Conservation (phyloP, 345 rosid genomes). For the Stellera chamaejasme region DNA sequence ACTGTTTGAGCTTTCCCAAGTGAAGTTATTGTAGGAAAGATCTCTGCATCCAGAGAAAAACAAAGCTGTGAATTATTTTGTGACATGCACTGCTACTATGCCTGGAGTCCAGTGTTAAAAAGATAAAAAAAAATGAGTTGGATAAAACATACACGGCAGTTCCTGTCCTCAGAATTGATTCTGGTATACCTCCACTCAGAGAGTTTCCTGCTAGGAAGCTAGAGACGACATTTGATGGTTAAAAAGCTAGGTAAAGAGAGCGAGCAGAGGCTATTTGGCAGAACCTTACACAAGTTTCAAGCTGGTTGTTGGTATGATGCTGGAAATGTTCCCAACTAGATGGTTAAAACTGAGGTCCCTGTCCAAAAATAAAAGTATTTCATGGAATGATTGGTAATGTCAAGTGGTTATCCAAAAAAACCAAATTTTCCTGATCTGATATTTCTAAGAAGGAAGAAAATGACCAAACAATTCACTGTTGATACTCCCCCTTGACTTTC, state of each 20-base stretch:
- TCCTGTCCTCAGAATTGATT: constrained; percentile 22
- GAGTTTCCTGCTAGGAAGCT: constrained; percentile 21
- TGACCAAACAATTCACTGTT: neutral
- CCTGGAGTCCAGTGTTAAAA: neutral
- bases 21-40: constrained; percentile 31
- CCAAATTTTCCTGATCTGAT: neutral
- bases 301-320: neutral
- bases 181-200: constrained; percentile 21
- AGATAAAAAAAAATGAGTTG: neutral
- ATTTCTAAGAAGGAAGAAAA: neutral
- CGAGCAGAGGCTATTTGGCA: neutral
- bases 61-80: neutral
- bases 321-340: constrained; percentile 15
- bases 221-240: constrained; percentile 5
- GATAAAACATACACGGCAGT: constrained; percentile 17
- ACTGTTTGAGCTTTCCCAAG: constrained; percentile 14
- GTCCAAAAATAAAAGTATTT: constrained; percentile 9
- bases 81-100: neutral
- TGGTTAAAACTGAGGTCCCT: constrained; percentile 27
- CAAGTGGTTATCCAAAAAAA: neutral
- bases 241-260: neutral
- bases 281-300: constrained; percentile 16
- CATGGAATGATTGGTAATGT: neutral
- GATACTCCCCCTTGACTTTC: neutral
- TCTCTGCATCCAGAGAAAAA: constrained; percentile 25